Evolutionary conservation across 2,329 filamentous ascomycete species (phyloP).

Genomic region (Ophiocordyceps sinensis): DNA sequence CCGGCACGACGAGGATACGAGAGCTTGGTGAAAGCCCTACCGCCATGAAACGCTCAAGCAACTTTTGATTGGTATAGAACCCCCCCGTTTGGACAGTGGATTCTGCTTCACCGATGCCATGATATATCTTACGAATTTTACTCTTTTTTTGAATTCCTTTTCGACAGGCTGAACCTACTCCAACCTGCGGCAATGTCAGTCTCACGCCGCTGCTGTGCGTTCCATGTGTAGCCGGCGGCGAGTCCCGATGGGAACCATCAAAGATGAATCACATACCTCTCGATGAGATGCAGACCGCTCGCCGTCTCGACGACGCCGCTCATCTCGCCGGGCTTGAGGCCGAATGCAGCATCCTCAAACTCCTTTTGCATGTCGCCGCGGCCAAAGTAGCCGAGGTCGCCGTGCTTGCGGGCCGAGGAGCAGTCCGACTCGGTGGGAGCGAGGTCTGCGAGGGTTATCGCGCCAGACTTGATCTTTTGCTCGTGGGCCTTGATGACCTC

Average conservation of each 20-base stretch:
- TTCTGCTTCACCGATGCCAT: too few species aligned
- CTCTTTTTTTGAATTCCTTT: too few species aligned
- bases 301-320: constrained; percentile 83
- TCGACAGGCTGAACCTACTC: too few species aligned
- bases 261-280: constrained; percentile 46
- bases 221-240: too few species aligned
- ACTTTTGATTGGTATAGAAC: too few species aligned
- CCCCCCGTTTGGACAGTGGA: too few species aligned
- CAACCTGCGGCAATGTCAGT: too few species aligned
- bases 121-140: too few species aligned
- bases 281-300: constrained; percentile 88
- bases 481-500: constrained; percentile 65
- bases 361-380: constrained; percentile 96
- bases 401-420: constrained; percentile 84
- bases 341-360: constrained; percentile 92
- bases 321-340: constrained; percentile 72
- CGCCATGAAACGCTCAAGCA: too few species aligned
- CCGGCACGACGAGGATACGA: too few species aligned
- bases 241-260: neutral
- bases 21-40: too few species aligned
- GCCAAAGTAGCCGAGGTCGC: constrained; percentile 90
- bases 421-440: constrained; percentile 87
- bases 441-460: constrained; percentile 61
- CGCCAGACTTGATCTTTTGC: constrained; percentile 56
- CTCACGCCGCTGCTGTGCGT: too few species aligned